Evolutionary conservation across 768 basidiomycete genomes (phyloP), one percentile per base, ranked within the genome.

Genomic region (Boletus barrowsii): DNA sequence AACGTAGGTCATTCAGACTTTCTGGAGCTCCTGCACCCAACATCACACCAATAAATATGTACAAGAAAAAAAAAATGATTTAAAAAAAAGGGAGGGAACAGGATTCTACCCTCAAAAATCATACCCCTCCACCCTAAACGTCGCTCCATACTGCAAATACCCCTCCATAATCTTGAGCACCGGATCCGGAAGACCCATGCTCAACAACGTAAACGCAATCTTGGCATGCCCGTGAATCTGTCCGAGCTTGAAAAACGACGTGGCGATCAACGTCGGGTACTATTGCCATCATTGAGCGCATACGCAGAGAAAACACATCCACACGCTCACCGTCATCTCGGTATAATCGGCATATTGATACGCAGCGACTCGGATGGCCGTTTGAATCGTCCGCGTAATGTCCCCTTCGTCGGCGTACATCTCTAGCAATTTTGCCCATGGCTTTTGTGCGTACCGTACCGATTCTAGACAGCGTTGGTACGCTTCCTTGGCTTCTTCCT

Each of bases 401-500:
- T 98, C 97, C 4, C 93, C 90, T 62, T 99, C 97, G 3, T 93
- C 93, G n/a, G 93, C 86, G 61, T 97, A 98, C 82, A 87, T 90
- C 72, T 98, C 94, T 76, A 99, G 83, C 47, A 98, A 72, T 71
- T 94, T 95, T 47, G 82, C 74, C 93, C 97, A 95, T 5, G 95
- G 94, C 70, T 96, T 98, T 54, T 86, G 81, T 5, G 90, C 88
- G 72, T 97, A 98, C 22, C 88, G 78, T 24, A 85, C 80, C 32
- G 84, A 77, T 61, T 98, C 97, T 35, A 98, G 82, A 71, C 93
- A 94, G 10, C 95, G 85, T 67, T 97, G 93, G 68, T 88, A 99
- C 5, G 94, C 95, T 67, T 99, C 97, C 72, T 99, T 98, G 35
- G 93, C 94, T 66, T 99, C 97, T 66, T 99, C 97, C 70, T 93